Evolutionary conservation across 305 asterid species (phyloP).

Genomic region (Salvia sclarea): DNA sequence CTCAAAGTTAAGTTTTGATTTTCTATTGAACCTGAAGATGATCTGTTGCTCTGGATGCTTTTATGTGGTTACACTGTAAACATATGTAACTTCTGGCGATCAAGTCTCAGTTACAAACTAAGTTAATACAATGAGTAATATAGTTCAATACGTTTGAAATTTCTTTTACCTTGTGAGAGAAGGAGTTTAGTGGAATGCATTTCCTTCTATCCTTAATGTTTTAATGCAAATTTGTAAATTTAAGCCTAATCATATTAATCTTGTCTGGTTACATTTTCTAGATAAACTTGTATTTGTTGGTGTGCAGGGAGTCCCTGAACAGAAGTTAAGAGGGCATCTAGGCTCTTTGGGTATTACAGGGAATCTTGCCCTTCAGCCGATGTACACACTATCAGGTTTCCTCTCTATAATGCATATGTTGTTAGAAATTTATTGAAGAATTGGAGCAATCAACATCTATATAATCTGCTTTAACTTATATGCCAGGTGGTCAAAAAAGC

Average conservation of each 20-base stretch:
- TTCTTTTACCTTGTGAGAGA: conserved; percentile 16
- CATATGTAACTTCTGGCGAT: neutral
- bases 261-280: neutral
- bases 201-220: neutral
- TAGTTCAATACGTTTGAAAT: conserved; percentile 6
- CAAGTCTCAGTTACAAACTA: conserved; percentile 1
- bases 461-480: conserved; percentile 30
- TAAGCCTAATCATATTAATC: neutral
- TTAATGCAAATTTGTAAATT: neutral
- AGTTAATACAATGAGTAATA: conserved; percentile 14
- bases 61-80: conserved; percentile 9
- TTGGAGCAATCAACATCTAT: conserved; percentile 24
- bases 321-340: conserved; percentile 88
- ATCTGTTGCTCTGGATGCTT: conserved; percentile 20
- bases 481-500: conserved; percentile 97
- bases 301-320: conserved; percentile 97
- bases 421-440: conserved; percentile 7
- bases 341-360: conserved; percentile 99
- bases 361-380: conserved; percentile 98
- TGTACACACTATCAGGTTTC: conserved; percentile 95
- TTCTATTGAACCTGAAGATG: conserved; percentile 4
- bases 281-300: conserved; percentile 28
- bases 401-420: conserved; percentile 16
- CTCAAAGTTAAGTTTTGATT: conserved; percentile 14
- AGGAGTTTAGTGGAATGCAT: conserved; percentile 15